Conservation (phyloP, 441 rosid genomes). For the Geranium incanum region DNA sequence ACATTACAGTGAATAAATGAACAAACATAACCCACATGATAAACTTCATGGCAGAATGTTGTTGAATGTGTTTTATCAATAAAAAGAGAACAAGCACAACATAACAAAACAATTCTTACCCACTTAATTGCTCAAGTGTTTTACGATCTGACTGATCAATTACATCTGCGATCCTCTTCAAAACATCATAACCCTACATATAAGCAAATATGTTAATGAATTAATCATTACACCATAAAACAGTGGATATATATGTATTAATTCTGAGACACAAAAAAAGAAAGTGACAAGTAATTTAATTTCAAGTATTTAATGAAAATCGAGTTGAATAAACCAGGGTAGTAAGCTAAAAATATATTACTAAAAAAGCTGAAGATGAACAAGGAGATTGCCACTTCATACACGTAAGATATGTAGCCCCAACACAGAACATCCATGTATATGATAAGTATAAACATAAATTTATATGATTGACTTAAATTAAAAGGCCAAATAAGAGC, state of each 20-base stretch:
- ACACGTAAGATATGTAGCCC: neutral
- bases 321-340: neutral
- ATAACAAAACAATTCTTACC: slow-evolving; percentile 43
- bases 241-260: slow-evolving; percentile 9
- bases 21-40: neutral
- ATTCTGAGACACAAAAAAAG: neutral
- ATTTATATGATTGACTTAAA: neutral
- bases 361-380: neutral
- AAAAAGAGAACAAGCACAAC: neutral
- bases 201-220: slow-evolving; percentile 17
- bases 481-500: neutral
- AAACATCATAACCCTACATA: slow-evolving; percentile 70
- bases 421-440: neutral
- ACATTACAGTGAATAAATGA: neutral
- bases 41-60: neutral
- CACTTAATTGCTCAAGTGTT: slow-evolving; percentile 64
- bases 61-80: neutral
- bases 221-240: neutral
- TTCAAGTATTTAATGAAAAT: neutral
- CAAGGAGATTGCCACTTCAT: neutral
- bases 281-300: slow-evolving; percentile 13
- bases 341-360: neutral
- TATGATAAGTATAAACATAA: neutral
- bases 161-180: slow-evolving; percentile 64
- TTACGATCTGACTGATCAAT: slow-evolving; percentile 40